Base-by-base conservation (phyloP, 805 yeast genomes). In the Pichia ethanolica region DNA sequence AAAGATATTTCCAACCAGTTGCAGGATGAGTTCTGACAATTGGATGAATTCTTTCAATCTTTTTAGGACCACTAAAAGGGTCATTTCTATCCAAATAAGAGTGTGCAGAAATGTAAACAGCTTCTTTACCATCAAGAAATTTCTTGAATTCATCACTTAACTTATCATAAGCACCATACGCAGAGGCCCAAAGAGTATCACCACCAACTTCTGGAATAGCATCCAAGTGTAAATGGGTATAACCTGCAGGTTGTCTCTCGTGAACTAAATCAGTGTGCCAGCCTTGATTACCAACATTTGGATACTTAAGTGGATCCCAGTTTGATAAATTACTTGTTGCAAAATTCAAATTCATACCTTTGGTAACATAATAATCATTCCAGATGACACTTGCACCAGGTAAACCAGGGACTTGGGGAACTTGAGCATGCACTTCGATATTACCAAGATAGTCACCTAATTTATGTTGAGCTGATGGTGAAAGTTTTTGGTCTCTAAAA, bases 21-120 rank as follows among this genome's bases (percentile, higher is more conserved):
- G 74, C 82, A 9, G 86, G 86, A 56, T 81, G 83, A 34, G 83
- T 78, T 65, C 84, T 73, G 27, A 81, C 73, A 25, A 81, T 54
- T 3, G 84, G 85, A 62, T 81, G 86, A 49, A 72, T 74, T 60
- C 82, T 71, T 56, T 72, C 80, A 48, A 79, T 68, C 45, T 69
- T 70, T 44, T 68, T 68, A 14, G 72, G 72, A n/a, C 75, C 73
- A 48, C 65, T 65, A 35, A 78, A 68, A 35, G 79, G 80, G 35
- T 70, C 70, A 14, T 71, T 59, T 43, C 73, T 57, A 57, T 70
- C 66, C 45, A 69, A 46, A 53, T 71, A 73, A 12, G 48, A 52
- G 53, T 73, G 72, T 11, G 71, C 72, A 9, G 74, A 68, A 38
- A 63, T 56, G 56, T 68, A 70, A 43, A 71, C 64, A 20, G 78